phyloP scores from a whole-genome alignment of 768 basidiomycete species.

The Kwoniella dejecticola region DNA sequence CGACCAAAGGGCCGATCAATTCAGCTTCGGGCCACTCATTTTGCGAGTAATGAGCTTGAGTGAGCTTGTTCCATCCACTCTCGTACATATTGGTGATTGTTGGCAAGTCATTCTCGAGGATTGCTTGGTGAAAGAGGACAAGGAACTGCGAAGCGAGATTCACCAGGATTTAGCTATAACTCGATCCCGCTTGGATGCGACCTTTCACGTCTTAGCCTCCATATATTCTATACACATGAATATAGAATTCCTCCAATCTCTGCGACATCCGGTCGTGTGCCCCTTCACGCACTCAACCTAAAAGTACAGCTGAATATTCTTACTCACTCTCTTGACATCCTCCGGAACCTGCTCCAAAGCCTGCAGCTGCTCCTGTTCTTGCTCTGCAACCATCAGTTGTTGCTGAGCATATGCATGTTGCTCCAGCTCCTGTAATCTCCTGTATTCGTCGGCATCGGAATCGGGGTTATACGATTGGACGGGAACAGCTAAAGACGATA shows the following conservation, averaged over 20 bases:
- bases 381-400: conserved; percentile 28
- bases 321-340: conserved; percentile 77
- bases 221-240: too few species aligned
- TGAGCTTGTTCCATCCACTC: conserved; percentile 94
- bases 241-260: too few species aligned
- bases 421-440: conserved; percentile 41
- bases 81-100: conserved; percentile 94
- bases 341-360: conserved; percentile 83
- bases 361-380: conserved; percentile 54
- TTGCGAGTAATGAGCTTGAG: conserved; percentile 90
- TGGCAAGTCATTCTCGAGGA: conserved; percentile 82
- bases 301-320: too few species aligned
- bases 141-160: conserved; percentile 69
- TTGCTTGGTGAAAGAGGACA: conserved; percentile 90
- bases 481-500: conserved; percentile 43
- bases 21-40: conserved; percentile 98
- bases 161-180: neutral
- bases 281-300: too few species aligned
- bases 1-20: conserved; percentile 87
- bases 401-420: conserved; percentile 41
- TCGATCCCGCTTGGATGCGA: neutral
- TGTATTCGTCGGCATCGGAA: conserved; percentile 41
- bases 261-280: too few species aligned
- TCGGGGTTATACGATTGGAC: conserved; percentile 20
- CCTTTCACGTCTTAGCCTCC: too few species aligned